Evolutionary conservation across 2,329 filamentous ascomycete species (phyloP).

Genomic region (Venturiaceae sp.): DNA sequence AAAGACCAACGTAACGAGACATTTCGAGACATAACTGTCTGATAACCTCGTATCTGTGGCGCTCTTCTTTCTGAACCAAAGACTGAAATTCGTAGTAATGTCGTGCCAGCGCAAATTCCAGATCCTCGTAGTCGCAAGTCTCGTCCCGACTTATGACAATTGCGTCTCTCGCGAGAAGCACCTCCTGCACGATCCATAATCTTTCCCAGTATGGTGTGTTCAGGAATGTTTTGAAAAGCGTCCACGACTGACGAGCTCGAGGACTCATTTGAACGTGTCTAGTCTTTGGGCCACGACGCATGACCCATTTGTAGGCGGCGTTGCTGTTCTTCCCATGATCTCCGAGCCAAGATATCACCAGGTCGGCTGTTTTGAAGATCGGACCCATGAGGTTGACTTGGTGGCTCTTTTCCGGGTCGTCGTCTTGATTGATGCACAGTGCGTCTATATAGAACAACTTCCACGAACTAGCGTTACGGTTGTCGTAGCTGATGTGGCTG

Average conservation of each 20-base stretch:
- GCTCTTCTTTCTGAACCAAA: not conserved
- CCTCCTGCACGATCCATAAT: not conserved
- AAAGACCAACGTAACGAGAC: no score
- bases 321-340: not conserved
- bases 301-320: not conserved
- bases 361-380: constrained; percentile 11
- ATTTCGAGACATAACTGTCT: not conserved
- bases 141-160: not conserved
- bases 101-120: not conserved
- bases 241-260: not conserved
- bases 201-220: not conserved
- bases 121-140: not conserved
- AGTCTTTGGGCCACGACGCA: no score
- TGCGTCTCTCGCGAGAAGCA: not conserved
- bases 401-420: constrained; percentile 11
- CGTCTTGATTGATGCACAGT: constrained; percentile 17
- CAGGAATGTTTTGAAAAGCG: not conserved
- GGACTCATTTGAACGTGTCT: no score
- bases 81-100: not conserved
- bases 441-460: constrained; percentile 14
- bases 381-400: constrained; percentile 14
- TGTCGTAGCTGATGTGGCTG: no score
- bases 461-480: not conserved
- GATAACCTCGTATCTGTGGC: not conserved
- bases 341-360: constrained; percentile 15